A percentile compares a stretch with the other conserved stretches of the same genome.
Evolutionary conservation across 177 flowering plant species (phyloP).

Genomic region (Tripterygium wilfordii): DNA sequence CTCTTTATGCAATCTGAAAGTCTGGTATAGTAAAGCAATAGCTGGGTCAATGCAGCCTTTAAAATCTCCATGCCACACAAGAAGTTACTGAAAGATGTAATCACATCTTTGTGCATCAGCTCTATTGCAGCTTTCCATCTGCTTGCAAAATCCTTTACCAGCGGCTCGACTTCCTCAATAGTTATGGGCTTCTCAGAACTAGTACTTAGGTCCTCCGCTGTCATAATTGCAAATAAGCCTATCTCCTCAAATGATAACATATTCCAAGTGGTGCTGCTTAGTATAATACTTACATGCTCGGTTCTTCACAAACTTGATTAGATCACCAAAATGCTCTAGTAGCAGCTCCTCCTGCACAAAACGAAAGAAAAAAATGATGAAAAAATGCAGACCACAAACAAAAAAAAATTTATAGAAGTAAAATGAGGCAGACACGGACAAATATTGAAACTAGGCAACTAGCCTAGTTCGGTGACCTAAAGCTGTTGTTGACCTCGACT

Average conservation of each 20-base stretch:
- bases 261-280: not conserved
- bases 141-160: slow-evolving; percentile 88
- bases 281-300: slow-evolving; percentile 65
- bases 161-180: slow-evolving; percentile 79
- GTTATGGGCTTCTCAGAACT: slow-evolving; percentile 60
- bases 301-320: slow-evolving; percentile 87
- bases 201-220: slow-evolving; percentile 77
- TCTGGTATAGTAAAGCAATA: slow-evolving; percentile 90
- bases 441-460: too few species aligned
- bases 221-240: slow-evolving; percentile 2
- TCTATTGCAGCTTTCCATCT: slow-evolving; percentile 97
- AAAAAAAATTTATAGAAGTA: not conserved
- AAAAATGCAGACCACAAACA: not conserved
- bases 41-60: slow-evolving; percentile 90
- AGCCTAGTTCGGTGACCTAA: too few species aligned
- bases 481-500: too few species aligned
- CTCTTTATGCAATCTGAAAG: slow-evolving; percentile 87
- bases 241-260: not conserved
- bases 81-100: slow-evolving; percentile 95
- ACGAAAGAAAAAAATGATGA: slow-evolving; percentile 2
- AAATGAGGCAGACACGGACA: too few species aligned
- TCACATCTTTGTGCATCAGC: slow-evolving; percentile 97
- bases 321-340: slow-evolving; percentile 77
- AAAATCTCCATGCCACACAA: slow-evolving; percentile 96
- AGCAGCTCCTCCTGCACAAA: slow-evolving; percentile 82